A percentile compares a stretch with the other conserved stretches of the same genome.
Evolutionary conservation across 116 monocot species (phyloP).

Genomic region (Cymodocea nodosa): DNA sequence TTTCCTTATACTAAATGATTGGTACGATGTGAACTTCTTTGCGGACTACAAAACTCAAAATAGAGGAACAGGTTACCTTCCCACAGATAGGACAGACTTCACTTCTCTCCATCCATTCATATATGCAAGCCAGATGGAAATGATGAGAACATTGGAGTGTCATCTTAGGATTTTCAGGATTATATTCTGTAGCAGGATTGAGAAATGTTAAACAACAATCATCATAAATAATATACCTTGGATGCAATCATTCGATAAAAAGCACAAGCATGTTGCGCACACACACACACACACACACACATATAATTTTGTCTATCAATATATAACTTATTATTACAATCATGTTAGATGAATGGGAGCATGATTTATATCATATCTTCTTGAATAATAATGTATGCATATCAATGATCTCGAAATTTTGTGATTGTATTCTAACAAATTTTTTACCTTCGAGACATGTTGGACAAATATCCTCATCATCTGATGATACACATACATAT

Average conservation of each 20-base stretch:
- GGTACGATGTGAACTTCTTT: no score
- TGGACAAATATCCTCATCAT: conserved; percentile 90
- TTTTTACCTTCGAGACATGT: conserved; percentile 86
- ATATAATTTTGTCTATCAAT: no score
- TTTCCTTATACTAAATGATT: no score
- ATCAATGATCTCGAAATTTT: neutral
- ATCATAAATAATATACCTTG: neutral
- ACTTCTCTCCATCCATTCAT: conserved; percentile 67
- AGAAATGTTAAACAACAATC: neutral
- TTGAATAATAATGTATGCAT: neutral
- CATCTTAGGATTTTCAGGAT: conserved; percentile 36
- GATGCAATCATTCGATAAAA: neutral
- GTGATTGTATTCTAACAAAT: neutral
- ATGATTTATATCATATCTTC: neutral
- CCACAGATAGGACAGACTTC: conserved; percentile 45
- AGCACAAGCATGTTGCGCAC: no score
- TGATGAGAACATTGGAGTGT: conserved; percentile 34
- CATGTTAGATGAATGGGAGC: no score
- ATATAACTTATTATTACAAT: no score
- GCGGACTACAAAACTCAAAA: neutral
- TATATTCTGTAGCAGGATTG: conserved; percentile 28
- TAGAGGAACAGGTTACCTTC: conserved; percentile 18
- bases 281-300: no score
- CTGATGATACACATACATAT: conserved; percentile 38
- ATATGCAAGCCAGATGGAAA: conserved; percentile 50